These are phyloP conservation scores for Apostasia ramifera DNA, from an alignment of 106 monocot species.

Conservation along the genomic window DNA sequence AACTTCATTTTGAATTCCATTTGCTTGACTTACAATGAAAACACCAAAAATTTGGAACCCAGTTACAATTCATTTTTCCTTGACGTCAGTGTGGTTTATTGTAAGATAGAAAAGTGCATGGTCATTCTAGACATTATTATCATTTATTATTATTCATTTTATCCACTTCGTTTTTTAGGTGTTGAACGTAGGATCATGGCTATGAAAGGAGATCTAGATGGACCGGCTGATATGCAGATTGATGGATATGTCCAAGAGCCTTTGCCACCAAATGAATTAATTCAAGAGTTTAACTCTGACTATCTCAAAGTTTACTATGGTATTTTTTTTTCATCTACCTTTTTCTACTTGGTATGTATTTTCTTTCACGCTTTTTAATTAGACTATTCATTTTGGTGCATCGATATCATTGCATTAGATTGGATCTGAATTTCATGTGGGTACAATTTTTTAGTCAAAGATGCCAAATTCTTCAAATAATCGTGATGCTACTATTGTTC, in stretches of 20 bases:
- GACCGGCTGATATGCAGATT: slow-evolving; percentile 48
- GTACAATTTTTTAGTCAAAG: neutral
- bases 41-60: no score
- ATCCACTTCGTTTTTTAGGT: no score
- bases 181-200: slow-evolving; percentile 8
- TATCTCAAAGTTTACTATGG: slow-evolving; percentile 77
- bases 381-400: neutral
- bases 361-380: neutral
- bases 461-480: no score
- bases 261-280: neutral
- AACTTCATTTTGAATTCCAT: no score
- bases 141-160: no score
- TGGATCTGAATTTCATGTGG: neutral
- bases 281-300: slow-evolving; percentile 38
- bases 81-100: no score
- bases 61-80: no score
- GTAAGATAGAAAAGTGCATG: no score
- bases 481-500: neutral
- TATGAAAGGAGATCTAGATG: slow-evolving; percentile 18
- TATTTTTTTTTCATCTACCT: slow-evolving; percentile 8
- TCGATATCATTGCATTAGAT: neutral
- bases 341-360: no score
- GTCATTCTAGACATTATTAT: no score
- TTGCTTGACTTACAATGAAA: no score
- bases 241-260: slow-evolving; percentile 21